Percentiles rank a stretch among this genome's conserved stretches.
Conservation (phyloP, 2,329 filamentous ascomycete genomes). For the Calycina marina region DNA sequence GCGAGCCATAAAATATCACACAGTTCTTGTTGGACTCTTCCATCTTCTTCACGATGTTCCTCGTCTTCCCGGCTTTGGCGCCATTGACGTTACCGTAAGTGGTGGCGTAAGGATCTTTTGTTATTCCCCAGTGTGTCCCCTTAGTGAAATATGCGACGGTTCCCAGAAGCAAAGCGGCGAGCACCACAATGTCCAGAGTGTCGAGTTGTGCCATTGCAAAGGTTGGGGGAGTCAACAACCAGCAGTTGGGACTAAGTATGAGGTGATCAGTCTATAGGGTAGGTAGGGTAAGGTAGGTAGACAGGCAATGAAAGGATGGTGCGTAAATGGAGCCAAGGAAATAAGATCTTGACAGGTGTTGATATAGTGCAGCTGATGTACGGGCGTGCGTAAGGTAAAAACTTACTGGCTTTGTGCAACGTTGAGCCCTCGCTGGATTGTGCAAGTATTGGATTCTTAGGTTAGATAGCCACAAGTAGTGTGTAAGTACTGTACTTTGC, state of each 20-base stretch:
- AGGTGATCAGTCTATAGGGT: too few relatives aligned
- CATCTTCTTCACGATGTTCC: constrained; percentile 92
- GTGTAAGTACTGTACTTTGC: too few relatives aligned
- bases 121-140: constrained; percentile 80
- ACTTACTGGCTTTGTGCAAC: too few relatives aligned
- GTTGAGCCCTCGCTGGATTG: too few relatives aligned
- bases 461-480: too few relatives aligned
- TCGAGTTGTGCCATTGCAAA: constrained; percentile 80
- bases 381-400: too few relatives aligned
- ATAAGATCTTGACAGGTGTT: too few relatives aligned
- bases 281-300: too few relatives aligned
- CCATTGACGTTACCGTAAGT: constrained; percentile 55
- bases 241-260: neutral
- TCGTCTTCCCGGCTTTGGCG: constrained; percentile 66
- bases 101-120: constrained; percentile 76
- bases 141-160: constrained; percentile 96
- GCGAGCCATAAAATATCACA: constrained; percentile 95
- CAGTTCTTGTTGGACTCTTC: constrained; percentile 94
- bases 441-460: too few relatives aligned
- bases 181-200: constrained; percentile 86
- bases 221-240: neutral
- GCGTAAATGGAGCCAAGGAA: too few relatives aligned
- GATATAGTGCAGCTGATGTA: too few relatives aligned
- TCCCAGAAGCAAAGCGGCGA: constrained; percentile 69
- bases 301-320: too few relatives aligned